phyloP scores from a whole-genome alignment of 495 filamentous ascomycete genomes.

The Umbilicaria muhlenbergii region DNA sequence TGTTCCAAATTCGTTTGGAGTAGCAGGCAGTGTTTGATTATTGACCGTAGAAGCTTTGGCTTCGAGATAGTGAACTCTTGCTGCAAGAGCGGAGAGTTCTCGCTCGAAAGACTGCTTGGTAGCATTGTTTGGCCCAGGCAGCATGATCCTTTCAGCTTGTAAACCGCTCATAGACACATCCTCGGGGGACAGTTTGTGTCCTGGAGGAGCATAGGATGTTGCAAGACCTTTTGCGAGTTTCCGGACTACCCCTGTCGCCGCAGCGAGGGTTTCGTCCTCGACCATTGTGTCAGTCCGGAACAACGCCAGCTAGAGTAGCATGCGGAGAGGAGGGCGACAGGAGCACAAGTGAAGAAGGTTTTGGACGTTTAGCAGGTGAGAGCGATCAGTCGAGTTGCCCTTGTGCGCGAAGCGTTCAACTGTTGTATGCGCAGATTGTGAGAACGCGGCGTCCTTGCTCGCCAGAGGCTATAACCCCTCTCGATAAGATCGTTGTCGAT shows the following conservation, averaged over 20 bases:
- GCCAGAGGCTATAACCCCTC: no score
- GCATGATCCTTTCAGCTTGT: constrained; percentile 29
- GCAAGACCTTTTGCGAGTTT: constrained; percentile 37
- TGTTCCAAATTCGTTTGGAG: constrained; percentile 37
- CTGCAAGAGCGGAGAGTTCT: constrained; percentile 52
- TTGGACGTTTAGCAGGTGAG: no score
- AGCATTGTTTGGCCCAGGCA: constrained; percentile 48
- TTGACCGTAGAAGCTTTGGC: constrained; percentile 40
- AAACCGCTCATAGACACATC: constrained; percentile 20
- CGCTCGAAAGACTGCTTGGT: constrained; percentile 54
- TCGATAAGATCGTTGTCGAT: no score
- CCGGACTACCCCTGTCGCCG: constrained; percentile 46
- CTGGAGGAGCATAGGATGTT: constrained; percentile 23
- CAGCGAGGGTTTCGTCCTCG: constrained; percentile 45
- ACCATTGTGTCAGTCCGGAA: constrained; percentile 1
- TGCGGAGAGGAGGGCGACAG: no score
- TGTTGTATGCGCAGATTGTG: no score
- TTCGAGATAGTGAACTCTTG: constrained; percentile 55
- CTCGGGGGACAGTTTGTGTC: constrained; percentile 22
- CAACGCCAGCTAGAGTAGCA: no score
- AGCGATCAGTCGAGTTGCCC: no score
- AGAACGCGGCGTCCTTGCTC: no score
- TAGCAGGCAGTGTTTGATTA: constrained; percentile 42
- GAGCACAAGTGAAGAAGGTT: no score
- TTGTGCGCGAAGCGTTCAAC: no score